These are phyloP conservation scores for Tylopilus sp. DNA, from an alignment of 1,284 basidiomycete species.

Conservation along the genomic window DNA sequence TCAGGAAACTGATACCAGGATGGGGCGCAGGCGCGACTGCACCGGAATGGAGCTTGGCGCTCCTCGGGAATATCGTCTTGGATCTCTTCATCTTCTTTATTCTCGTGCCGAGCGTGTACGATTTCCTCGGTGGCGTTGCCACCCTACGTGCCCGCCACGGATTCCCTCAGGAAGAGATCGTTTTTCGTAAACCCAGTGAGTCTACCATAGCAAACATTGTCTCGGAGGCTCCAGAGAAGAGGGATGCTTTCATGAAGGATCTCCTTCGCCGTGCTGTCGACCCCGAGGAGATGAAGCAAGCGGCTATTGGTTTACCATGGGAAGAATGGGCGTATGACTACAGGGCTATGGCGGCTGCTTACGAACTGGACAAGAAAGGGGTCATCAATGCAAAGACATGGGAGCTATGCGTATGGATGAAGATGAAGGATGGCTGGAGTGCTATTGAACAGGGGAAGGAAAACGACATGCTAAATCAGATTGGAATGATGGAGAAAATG, in stretches of 20 bases:
- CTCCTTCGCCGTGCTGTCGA: conserved; percentile 29
- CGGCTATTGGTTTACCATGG: conserved; percentile 30
- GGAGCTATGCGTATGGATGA: conserved; percentile 36
- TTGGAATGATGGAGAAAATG: conserved; percentile 32
- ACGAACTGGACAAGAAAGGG: conserved; percentile 20
- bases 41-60: conserved; percentile 14
- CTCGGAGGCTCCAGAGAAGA: conserved; percentile 27
- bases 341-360: conserved; percentile 28
- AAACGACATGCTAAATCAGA: conserved; percentile 17
- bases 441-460: conserved; percentile 30
- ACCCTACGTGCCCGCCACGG: conserved; percentile 27
- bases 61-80: conserved; percentile 27
- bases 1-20: conserved; percentile 21
- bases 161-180: conserved; percentile 27
- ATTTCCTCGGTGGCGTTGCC: conserved; percentile 21
- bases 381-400: conserved; percentile 22
- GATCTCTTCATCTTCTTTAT: conserved; percentile 28
- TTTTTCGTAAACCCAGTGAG: conserved; percentile 32
- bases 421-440: conserved; percentile 25
- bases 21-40: conserved; percentile 13
- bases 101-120: conserved; percentile 23
- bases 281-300: conserved; percentile 30
- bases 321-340: conserved; percentile 35
- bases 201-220: conserved; percentile 28
- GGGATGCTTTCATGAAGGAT: conserved; percentile 25